Conservation (phyloP, 108 stramenopile species). For the Pseudonitzschia multistriata region DNA sequence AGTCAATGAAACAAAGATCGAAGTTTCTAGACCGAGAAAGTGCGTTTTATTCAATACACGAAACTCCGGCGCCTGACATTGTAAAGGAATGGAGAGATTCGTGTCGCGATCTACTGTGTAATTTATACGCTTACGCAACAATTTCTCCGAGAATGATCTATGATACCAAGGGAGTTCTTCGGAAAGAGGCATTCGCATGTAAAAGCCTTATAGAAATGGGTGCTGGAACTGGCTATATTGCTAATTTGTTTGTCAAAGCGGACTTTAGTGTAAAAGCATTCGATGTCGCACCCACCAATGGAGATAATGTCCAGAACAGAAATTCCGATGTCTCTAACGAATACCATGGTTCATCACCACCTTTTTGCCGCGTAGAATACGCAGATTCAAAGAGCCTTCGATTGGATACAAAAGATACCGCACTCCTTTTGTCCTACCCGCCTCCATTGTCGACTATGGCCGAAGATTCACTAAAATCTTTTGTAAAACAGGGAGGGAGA, state of each 20-base stretch:
- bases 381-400: not conserved
- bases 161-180: slow-evolving; percentile 2
- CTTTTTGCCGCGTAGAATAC: slow-evolving; percentile 35
- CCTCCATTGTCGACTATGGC: slow-evolving; percentile 59
- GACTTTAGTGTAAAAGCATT: slow-evolving; percentile 38
- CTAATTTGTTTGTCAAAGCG: slow-evolving; percentile 26
- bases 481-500: slow-evolving; percentile 28
- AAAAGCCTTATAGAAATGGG: slow-evolving; percentile 46
- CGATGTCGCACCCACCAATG: slow-evolving; percentile 39
- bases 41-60: slow-evolving; percentile 23
- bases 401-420: slow-evolving; percentile 7
- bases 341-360: slow-evolving; percentile 60
- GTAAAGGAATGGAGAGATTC: slow-evolving; percentile 59
- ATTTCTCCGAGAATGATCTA: slow-evolving; percentile 19
- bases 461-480: slow-evolving; percentile 25
- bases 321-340: slow-evolving; percentile 30
- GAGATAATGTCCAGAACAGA: not conserved
- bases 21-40: not conserved
- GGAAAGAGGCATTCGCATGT: slow-evolving; percentile 3
- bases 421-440: slow-evolving; percentile 58
- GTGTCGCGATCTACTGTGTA: slow-evolving; percentile 57
- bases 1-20: not conserved
- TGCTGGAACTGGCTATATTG: slow-evolving; percentile 65
- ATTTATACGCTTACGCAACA: slow-evolving; percentile 63
- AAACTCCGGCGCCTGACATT: slow-evolving; percentile 47